A percentile compares a stretch with the other conserved stretches of the same genome.
Conservation (phyloP, 352 stramenopile genomes). For the Phytophthora tubulina region DNA sequence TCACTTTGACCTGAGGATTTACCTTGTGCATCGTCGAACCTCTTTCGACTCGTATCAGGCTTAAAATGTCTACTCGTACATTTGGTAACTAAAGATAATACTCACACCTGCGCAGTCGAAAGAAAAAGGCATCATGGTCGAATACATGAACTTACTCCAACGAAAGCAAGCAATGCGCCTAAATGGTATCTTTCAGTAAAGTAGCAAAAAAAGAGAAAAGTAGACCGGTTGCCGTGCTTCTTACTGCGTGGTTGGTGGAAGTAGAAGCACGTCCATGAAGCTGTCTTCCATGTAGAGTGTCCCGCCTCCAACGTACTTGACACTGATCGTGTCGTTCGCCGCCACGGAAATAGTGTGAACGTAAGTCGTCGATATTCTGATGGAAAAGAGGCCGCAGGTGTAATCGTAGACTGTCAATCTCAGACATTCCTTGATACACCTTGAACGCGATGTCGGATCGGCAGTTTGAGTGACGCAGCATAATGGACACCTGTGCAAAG, state of each 20-base stretch:
- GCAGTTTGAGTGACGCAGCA: constrained; percentile 22
- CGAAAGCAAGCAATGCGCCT: no score
- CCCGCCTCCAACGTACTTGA: constrained; percentile 24
- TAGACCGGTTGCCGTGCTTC: no score
- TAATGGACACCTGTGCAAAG: constrained; percentile 20
- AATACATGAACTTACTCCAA: no score
- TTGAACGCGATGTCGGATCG: constrained; percentile 19
- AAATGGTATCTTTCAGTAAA: no score
- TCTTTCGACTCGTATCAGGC: no score
- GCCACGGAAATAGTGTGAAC: constrained; percentile 17
- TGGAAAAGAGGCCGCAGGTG: constrained; percentile 19
- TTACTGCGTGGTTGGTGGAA: constrained; percentile 4
- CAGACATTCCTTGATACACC: constrained; percentile 4
- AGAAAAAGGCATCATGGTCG: no score
- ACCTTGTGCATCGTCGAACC: no score
- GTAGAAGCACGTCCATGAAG: constrained; percentile 25
- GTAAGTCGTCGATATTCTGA: constrained; percentile 15
- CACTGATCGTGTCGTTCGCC: constrained; percentile 16
- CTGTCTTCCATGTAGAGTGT: constrained; percentile 17
- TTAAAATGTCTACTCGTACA: no score
- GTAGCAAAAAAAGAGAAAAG: no score
- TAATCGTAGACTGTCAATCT: constrained; percentile 24
- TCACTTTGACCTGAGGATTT: no score
- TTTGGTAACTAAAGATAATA: no score
- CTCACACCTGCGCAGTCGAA: no score